Evolutionary conservation across 768 basidiomycete species (phyloP).

Genomic region (Suillus occidentalis): DNA sequence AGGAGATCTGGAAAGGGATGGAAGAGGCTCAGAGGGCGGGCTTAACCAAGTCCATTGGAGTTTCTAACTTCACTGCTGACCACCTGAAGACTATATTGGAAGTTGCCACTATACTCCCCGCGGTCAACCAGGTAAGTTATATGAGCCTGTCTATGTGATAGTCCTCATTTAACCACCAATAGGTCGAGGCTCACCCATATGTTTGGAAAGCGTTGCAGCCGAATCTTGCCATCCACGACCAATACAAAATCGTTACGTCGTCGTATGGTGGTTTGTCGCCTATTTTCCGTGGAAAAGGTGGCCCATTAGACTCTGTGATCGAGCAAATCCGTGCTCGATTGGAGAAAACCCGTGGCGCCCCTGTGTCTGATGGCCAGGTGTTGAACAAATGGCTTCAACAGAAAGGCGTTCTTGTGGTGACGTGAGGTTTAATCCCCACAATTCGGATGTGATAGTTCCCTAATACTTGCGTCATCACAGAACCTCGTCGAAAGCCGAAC

Average conservation of each 20-base stretch:
- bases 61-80: constrained; percentile 52
- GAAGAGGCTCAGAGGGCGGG: constrained; percentile 52
- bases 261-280: constrained; percentile 44
- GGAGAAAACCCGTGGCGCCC: constrained; percentile 22
- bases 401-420: constrained; percentile 31
- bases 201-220: constrained; percentile 42
- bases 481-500: constrained; percentile 33
- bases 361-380: constrained; percentile 31
- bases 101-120: constrained; percentile 44
- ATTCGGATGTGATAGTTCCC: not conserved
- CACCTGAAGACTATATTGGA: constrained; percentile 45
- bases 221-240: constrained; percentile 33
- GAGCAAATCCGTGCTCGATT: constrained; percentile 32
- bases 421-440: constrained; percentile 19
- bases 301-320: constrained; percentile 41
- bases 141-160: not conserved
- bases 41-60: constrained; percentile 44
- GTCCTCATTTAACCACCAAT: not conserved
- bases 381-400: constrained; percentile 31
- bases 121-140: constrained; percentile 50
- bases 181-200: constrained; percentile 59
- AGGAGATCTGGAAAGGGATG: constrained; percentile 59
- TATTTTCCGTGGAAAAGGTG: constrained; percentile 34
- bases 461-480: constrained; percentile 18
- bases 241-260: constrained; percentile 39